These are phyloP conservation scores for Alternaria sp. DNA, from an alignment of 2,329 filamentous ascomycete genomes.

Conservation along the genomic window DNA sequence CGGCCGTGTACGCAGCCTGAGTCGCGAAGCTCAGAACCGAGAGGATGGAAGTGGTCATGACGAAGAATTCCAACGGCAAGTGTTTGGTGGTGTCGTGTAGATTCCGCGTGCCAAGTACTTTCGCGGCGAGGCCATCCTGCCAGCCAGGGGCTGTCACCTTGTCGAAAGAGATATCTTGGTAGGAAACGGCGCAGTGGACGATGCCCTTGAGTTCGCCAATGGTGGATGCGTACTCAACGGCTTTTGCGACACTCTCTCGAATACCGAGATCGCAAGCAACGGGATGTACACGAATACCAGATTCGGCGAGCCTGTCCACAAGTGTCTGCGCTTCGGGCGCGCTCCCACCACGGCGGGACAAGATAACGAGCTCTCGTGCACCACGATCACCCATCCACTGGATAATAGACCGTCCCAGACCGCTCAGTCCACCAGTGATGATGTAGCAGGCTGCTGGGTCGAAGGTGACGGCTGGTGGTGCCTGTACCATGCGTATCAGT, in stretches of 20 bases:
- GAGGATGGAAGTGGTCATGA: slow-evolving; percentile 25
- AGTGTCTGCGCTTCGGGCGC: background rate
- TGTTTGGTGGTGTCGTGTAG: slow-evolving; percentile 25
- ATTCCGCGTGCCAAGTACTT: slow-evolving; percentile 35
- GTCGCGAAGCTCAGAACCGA: slow-evolving; percentile 19
- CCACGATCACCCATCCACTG: slow-evolving; percentile 26
- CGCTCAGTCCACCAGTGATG: slow-evolving; percentile 25
- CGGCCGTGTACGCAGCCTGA: slow-evolving; percentile 29
- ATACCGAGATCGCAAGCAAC: slow-evolving; percentile 13
- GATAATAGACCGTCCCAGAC: slow-evolving; percentile 23
- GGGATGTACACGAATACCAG: background rate
- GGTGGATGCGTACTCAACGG: background rate
- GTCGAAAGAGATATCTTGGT: slow-evolving; percentile 12
- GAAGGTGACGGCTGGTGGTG: background rate
- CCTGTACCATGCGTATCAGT: slow-evolving; percentile 2
- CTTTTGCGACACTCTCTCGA: background rate
- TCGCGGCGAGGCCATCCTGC: slow-evolving; percentile 20
- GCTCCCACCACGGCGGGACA: slow-evolving; percentile 10
- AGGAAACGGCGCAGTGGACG: slow-evolving; percentile 16
- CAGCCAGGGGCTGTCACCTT: background rate
- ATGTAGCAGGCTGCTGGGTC: slow-evolving; percentile 23
- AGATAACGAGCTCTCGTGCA: slow-evolving; percentile 17
- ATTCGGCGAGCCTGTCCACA: background rate
- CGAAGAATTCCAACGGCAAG: slow-evolving; percentile 34
- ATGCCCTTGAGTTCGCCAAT: slow-evolving; percentile 15